Conservation (phyloP, 208 protist species). For the Crithidia expoeki region DNA sequence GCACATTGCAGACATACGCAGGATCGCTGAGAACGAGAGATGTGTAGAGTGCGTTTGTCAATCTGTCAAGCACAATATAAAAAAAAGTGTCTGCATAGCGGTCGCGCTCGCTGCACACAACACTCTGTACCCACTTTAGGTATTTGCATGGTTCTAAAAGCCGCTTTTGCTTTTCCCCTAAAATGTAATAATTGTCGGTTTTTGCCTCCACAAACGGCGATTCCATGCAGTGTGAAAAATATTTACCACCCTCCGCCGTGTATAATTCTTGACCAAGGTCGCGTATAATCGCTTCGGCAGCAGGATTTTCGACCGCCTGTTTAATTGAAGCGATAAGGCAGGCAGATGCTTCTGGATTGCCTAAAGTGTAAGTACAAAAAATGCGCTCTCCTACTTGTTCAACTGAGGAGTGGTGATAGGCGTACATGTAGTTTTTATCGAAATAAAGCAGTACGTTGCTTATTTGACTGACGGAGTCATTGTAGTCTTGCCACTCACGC, state of each 20-base stretch:
- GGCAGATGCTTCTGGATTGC: conserved; percentile 24
- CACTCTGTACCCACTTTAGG: conserved; percentile 30
- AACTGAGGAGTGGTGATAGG: conserved; percentile 42
- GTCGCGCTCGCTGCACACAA: conserved; percentile 18
- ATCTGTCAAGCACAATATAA: conserved; percentile 30
- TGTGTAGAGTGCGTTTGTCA: conserved; percentile 32
- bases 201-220: conserved; percentile 38
- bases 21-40: conserved; percentile 21
- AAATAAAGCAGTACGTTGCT: conserved; percentile 68
- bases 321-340: conserved; percentile 27
- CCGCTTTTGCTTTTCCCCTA: conserved; percentile 23
- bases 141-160: conserved; percentile 17
- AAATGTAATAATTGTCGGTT: conserved; percentile 18
- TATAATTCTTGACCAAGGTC: conserved; percentile 35
- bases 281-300: conserved; percentile 17
- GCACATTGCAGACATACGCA: conserved; percentile 21
- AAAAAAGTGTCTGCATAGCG: conserved; percentile 31
- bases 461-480: conserved; percentile 46
- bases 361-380: conserved; percentile 45
- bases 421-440: conserved; percentile 58
- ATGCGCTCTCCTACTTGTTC: conserved; percentile 51
- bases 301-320: conserved; percentile 14
- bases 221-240: conserved; percentile 36
- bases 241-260: conserved; percentile 28
- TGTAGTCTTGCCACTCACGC: conserved; percentile 57